Evolutionary conservation across 148 eudicot species (phyloP).

Genomic region (Talinum fruticosum): DNA sequence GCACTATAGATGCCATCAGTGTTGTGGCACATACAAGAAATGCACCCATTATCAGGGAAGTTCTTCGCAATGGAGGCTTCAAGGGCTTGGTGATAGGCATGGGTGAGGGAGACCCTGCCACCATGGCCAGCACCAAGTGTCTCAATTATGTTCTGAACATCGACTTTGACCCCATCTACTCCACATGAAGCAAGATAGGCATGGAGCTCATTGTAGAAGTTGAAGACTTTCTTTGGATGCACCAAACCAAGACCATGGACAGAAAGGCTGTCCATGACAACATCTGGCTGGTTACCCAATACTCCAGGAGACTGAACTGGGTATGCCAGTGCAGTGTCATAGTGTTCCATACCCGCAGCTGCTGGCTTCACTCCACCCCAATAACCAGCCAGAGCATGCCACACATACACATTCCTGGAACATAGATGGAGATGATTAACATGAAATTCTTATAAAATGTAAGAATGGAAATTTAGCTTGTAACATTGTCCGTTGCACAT

Average conservation of each 20-base stretch:
- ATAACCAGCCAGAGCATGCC: slow-evolving; percentile 98
- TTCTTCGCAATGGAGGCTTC: slow-evolving; percentile 75
- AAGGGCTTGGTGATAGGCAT: slow-evolving; percentile 72
- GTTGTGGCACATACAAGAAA: slow-evolving; percentile 93
- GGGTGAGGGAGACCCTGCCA: slow-evolving; percentile 84
- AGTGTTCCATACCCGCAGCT: slow-evolving; percentile 85
- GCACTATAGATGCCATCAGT: slow-evolving; percentile 79
- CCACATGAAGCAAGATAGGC: slow-evolving; percentile 95
- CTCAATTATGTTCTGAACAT: slow-evolving; percentile 89
- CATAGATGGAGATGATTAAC: neutral
- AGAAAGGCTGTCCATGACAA: slow-evolving; percentile 89
- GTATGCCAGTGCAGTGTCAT: slow-evolving; percentile 77
- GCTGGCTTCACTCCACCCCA: slow-evolving; percentile 98
- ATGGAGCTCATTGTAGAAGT: slow-evolving; percentile 94
- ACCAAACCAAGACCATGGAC: slow-evolving; percentile 87
- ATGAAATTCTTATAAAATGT: neutral
- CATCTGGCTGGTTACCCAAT: slow-evolving; percentile 85
- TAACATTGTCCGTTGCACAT: neutral
- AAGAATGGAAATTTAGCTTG: neutral
- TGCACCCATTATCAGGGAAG: slow-evolving; percentile 86
- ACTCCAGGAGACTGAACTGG: slow-evolving; percentile 88
- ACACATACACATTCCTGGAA: slow-evolving; percentile 74
- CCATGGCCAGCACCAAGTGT: slow-evolving; percentile 97
- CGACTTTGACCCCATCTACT: slow-evolving; percentile 98
- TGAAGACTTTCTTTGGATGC: slow-evolving; percentile 81